Evolutionary conservation across 306 rosid species (phyloP), one percentile per base, ranked within the genome.

Genomic region (Sophora flavescens): DNA sequence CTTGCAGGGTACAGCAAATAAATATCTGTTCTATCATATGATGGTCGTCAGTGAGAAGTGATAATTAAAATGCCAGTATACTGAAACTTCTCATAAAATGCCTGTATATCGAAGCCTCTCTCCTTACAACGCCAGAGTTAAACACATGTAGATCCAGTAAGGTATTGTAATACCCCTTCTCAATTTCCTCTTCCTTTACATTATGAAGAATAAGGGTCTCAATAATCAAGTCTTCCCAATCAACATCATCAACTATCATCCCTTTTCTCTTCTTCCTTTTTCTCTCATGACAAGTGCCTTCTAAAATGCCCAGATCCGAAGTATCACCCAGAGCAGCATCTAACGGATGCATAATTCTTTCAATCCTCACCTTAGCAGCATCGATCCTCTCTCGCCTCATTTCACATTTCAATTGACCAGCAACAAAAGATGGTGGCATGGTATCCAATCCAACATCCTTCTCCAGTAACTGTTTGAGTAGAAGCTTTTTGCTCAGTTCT

Each of bases 221-320:
- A 54, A 91, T 84, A 50, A 91, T 86, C 36, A 93, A 81, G 81
- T 93, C 98, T 87, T 93, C 98, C 95, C 95, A 89, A 67, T 88
- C 93, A 64, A 88, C 76, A 50, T 56, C 85, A 66, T 48, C 47
- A 54, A 66, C 75, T 35, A 41, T 58, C 15, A 8, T 63, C 72
- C 85, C 53, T 80, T 75, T 89, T 83, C 88, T 86, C 78, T 89
- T 88, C 75, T 81, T 92, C 80, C 87, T 81, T 75, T 79, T 86
- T 70, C 71, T 86, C 50, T 56, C 68, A 51, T 59, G 59, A 39
- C 51, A 14, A 2, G 52, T 58, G 38, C 14, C 57, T 26, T 76
- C 84, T 11, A 44, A 44, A 51, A 12, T 3, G 63, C 41, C 47
- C 17, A 10, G 12, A 56, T 17, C 52, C 9, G 14, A 6, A 11